phyloP scores from a whole-genome alignment of 805 yeast genomes.

The Wickerhamomyces bisporus region DNA sequence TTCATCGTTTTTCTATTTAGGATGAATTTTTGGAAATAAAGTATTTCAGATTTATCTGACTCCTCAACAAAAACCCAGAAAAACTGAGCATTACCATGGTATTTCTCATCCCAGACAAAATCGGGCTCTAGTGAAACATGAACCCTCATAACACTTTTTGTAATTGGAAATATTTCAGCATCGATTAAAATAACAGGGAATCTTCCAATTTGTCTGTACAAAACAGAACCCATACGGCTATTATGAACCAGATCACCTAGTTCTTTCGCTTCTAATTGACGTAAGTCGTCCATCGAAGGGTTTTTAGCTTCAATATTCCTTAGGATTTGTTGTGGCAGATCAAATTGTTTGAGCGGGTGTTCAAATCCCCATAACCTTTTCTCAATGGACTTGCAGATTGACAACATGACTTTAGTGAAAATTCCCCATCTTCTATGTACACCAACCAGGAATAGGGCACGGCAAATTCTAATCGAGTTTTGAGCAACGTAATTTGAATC shows the following conservation, averaged over 20 bases:
- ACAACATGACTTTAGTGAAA: conserved; percentile 66
- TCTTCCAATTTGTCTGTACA: conserved; percentile 56
- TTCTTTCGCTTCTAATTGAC: conserved; percentile 71
- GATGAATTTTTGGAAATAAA: conserved; percentile 80
- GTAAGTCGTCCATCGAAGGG: conserved; percentile 64
- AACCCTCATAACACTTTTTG: conserved; percentile 79
- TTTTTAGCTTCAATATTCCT: conserved; percentile 57
- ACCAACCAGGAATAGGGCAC: conserved; percentile 86
- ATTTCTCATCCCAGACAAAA: conserved; percentile 77
- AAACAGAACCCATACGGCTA: conserved; percentile 57
- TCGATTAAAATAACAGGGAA: conserved; percentile 75
- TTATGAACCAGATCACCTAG: conserved; percentile 90
- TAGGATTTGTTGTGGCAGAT: conserved; percentile 61
- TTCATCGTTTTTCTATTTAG: conserved; percentile 53
- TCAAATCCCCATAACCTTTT: conserved; percentile 82
- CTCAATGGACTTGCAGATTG: conserved; percentile 84
- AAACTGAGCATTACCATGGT: conserved; percentile 79
- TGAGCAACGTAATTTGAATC: conserved; percentile 94
- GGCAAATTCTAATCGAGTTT: conserved; percentile 86
- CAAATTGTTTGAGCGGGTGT: conserved; percentile 88
- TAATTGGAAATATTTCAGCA: conserved; percentile 84
- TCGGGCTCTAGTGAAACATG: conserved; percentile 67
- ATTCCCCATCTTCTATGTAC: conserved; percentile 89
- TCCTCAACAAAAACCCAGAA: conserved; percentile 95
- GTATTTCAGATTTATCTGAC: conserved; percentile 59